Evolutionary conservation across 345 rosid genomes (phyloP), one percentile per base, ranked within the genome.

Genomic region (Combretum micranthum): DNA sequence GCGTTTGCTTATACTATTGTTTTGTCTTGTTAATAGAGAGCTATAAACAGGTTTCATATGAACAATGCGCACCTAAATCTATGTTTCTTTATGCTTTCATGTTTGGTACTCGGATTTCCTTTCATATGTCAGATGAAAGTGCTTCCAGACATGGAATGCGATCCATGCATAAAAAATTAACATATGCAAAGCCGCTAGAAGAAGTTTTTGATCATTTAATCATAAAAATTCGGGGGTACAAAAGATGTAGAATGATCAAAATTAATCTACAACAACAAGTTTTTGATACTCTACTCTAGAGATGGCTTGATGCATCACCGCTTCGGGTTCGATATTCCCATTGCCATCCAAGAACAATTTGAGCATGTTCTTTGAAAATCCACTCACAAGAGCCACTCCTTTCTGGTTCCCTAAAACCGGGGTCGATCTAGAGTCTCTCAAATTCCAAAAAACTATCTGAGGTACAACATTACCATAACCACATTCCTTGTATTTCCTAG

Each of bases 311-410:
- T 70, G 70, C 89, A 87, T 79, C 39, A 69, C 58, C 20, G 16
- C 52, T 47, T 51, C 54, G 3, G 82, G 86, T 26, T 64, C 44
- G 0, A 77, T 56, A 26, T 25, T 55, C 23, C 83, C 83, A 7
- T 73, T 72, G 15, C 57, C 44, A 2, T 83, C 72, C 71, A 78
- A 60, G 72, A 87, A 84, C 43, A 74, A 2, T 49, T 75, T 88
- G 22, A 79, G 51, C 72, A 79, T 15, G 68, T 88, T 88, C 80
- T 88, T 83, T 0, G 86, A 87, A 57, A 74, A 79, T 12, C 89
- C 89, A 64, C 83, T 76, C 20, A 85, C 87, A 55, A 83, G 68
- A 0, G 87, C 92, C 47, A 72, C 79, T 18, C 89, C 74, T n/a
- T 71, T 67, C 61, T 81, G 64, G 0, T 13, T 50, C 13, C 51